A percentile compares a stretch with the other conserved stretches of the same genome.
phyloP scores from a whole-genome alignment of 192 early-diverging fungal genomes.

The Entomortierella parvispora region DNA sequence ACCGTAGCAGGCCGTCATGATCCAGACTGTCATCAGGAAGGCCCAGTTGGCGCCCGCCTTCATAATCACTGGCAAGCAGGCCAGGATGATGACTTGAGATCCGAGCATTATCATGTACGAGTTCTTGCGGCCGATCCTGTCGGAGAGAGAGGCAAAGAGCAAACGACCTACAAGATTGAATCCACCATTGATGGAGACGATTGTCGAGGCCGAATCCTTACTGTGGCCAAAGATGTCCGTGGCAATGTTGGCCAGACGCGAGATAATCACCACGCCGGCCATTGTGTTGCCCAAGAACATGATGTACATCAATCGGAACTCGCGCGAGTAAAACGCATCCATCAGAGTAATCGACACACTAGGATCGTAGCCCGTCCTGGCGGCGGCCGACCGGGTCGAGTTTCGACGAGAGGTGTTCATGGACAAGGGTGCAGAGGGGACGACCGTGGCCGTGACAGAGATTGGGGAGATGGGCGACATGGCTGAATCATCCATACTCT shows the following conservation, averaged over 20 bases:
- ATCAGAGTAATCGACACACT: constrained; percentile 60
- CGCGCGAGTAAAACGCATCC: constrained; percentile 64
- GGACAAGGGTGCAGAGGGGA: constrained; percentile 13
- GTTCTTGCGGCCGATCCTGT: constrained; percentile 70
- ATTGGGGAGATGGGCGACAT: constrained; percentile 23
- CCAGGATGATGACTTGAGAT: constrained; percentile 68
- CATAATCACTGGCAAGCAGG: constrained; percentile 66
- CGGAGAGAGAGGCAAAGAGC: constrained; percentile 65
- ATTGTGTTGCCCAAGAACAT: constrained; percentile 69
- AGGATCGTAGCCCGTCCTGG: constrained; percentile 23
- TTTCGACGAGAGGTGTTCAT: constrained; percentile 26
- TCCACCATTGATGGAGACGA: constrained; percentile 69
- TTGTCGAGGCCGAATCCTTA: constrained; percentile 54
- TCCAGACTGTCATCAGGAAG: constrained; percentile 68
- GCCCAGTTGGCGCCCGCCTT: constrained; percentile 58
- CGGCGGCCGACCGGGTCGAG: constrained; percentile 7
- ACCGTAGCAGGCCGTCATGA: constrained; percentile 77
- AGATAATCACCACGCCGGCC: constrained; percentile 70
- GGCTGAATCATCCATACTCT: constrained; percentile 20
- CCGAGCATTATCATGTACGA: constrained; percentile 70
- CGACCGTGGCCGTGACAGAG: constrained; percentile 23
- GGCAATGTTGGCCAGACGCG: constrained; percentile 65
- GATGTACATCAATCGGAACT: constrained; percentile 70
- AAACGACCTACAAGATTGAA: constrained; percentile 69
- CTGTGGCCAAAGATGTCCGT: constrained; percentile 59